Evolutionary conservation across 495 filamentous ascomycete genomes (phyloP).

Genomic region (Annulohypoxylon nitens): DNA sequence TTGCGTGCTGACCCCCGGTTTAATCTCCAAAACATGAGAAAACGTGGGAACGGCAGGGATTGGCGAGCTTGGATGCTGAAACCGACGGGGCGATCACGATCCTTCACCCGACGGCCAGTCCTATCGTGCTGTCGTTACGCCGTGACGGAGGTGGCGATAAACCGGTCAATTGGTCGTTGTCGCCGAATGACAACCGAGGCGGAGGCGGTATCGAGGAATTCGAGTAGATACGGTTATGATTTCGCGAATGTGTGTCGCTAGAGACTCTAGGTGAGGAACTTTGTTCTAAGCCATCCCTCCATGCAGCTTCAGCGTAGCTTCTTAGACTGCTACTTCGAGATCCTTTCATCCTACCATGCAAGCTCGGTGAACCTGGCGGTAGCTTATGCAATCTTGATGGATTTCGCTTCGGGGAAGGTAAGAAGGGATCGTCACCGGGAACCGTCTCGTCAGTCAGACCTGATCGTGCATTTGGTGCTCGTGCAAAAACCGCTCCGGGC

Average conservation of each 20-base stretch:
- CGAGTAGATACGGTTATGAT: conserved; percentile 57
- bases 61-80: conserved; percentile 16
- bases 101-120: conserved; percentile 59
- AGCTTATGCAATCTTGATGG: conserved; percentile 61
- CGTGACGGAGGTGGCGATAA: conserved; percentile 58
- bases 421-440: conserved; percentile 62
- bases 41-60: conserved; percentile 28
- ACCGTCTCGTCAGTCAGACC: conserved; percentile 64
- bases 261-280: conserved; percentile 39
- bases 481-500: conserved; percentile 58
- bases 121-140: conserved; percentile 54
- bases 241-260: conserved; percentile 24
- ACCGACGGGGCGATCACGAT: conserved; percentile 17
- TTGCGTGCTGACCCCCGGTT: conserved; percentile 5
- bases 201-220: conserved; percentile 59
- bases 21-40: conserved; percentile 29
- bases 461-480: conserved; percentile 61
- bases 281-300: conserved; percentile 42
- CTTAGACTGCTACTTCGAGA: conserved; percentile 58
- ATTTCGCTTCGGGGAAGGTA: conserved; percentile 55
- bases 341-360: conserved; percentile 53
- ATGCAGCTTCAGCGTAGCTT: conserved; percentile 54
- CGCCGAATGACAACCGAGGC: conserved; percentile 55
- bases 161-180: conserved; percentile 54
- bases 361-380: conserved; percentile 50